Evolutionary conservation across 2,329 filamentous ascomycete genomes (phyloP), one percentile per base, ranked within the genome.

Genomic region (Dactylellina drechsleri): DNA sequence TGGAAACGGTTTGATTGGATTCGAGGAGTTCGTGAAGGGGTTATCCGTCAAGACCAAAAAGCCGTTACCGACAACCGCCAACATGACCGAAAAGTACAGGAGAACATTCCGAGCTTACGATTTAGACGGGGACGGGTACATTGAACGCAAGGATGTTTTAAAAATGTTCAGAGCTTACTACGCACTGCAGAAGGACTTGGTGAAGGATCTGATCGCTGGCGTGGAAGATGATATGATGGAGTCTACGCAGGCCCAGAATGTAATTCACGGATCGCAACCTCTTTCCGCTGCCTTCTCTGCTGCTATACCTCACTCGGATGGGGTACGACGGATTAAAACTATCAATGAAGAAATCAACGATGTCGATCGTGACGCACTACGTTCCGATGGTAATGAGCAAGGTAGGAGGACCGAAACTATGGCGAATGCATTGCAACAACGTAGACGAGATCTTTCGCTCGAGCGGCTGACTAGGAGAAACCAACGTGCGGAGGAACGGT

Each of bases 101-200:
- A 88, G 90, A 73, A 90, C 95, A 1, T 96, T 98, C 80, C 87
- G 92, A 66, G 93, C 92, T 12, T 98, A 97, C 80, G 95, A 99
- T 79, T 88, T 97, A 59, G 92, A 98, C 79, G 87, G 87, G 0
- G 93, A 98, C 82, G 93, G 93, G 10, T 96, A 87, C 78, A 90
- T 98, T 49, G 89, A 90, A 79, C 87, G 95, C 15, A 90, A 90
- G 78, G 94, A 99, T 81, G 96, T 97, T 79, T 83, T 98, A 36
- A 89, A 93, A 66, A 91, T 99, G 83, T 97, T 98, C 82, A 87
- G 92, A 50, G 94, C 94, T 0, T 97, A 96, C 81, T 98, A 96
- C 81, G 89, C 92, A 1, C 87, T 97, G 7, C 95, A 93, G 80
- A 92, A 93, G 80, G 91, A 97, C 80, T 89, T 97, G 82, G 93